These are phyloP conservation scores for Butyriboletus loyo DNA, from an alignment of 768 basidiomycete species.

Conservation along the genomic window DNA sequence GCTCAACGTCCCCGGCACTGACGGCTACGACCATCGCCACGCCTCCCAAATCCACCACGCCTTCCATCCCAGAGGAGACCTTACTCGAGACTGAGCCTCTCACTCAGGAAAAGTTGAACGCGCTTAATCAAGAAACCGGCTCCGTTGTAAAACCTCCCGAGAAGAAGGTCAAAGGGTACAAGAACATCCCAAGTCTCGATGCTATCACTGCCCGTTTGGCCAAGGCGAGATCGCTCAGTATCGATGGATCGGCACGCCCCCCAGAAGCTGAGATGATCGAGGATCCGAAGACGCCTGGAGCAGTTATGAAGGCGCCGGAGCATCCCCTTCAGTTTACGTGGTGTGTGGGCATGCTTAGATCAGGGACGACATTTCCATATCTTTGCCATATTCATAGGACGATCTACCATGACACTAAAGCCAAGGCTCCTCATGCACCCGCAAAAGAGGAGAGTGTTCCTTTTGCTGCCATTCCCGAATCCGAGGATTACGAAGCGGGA, in stretches of 20 bases:
- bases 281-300: conserved; percentile 79
- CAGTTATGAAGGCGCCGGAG: conserved; percentile 64
- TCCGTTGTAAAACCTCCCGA: conserved; percentile 26
- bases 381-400: conserved; percentile 53
- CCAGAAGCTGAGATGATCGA: conserved; percentile 78
- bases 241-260: conserved; percentile 61
- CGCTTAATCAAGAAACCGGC: conserved; percentile 55
- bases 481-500: conserved; percentile 79
- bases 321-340: conserved; percentile 85
- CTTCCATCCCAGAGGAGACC: conserved; percentile 36
- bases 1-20: conserved; percentile 64
- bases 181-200: conserved; percentile 84
- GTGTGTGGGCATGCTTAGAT: conserved; percentile 37
- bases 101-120: conserved; percentile 64
- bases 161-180: conserved; percentile 62
- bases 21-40: conserved; percentile 43
- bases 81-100: conserved; percentile 42
- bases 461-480: conserved; percentile 52
- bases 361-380: neutral
- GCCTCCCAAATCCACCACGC: conserved; percentile 40
- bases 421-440: conserved; percentile 47
- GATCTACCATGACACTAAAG: conserved; percentile 85
- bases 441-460: conserved; percentile 28
- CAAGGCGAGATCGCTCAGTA: conserved; percentile 59
- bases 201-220: conserved; percentile 80